These are phyloP conservation scores for Ustilaginoidea virens DNA, from an alignment of 2,329 filamentous ascomycete species.

Conservation along the genomic window DNA sequence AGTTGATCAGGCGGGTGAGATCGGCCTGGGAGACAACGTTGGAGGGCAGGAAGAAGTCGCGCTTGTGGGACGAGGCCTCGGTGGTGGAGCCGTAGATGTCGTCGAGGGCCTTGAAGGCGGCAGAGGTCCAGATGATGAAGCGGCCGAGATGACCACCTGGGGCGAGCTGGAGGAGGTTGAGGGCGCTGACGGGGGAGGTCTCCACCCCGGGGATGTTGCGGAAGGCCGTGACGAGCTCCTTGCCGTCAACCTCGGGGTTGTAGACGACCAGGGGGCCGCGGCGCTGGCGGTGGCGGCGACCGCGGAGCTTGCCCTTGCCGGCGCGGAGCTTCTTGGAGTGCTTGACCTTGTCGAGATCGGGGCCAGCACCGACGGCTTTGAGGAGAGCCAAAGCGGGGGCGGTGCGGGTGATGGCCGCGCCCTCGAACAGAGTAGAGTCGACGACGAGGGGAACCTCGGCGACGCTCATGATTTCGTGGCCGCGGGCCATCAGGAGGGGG, in stretches of 20 bases:
- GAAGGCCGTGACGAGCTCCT: slow-evolving; percentile 86
- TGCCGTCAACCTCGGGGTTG: slow-evolving; percentile 88
- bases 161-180: slow-evolving; percentile 98
- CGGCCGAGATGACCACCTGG: slow-evolving; percentile 97
- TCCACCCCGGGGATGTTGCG: slow-evolving; percentile 98
- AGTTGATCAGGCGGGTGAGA: slow-evolving; percentile 97
- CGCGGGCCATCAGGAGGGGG: slow-evolving; percentile 89
- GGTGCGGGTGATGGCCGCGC: slow-evolving; percentile 72
- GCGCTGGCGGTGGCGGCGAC: slow-evolving; percentile 92
- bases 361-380: slow-evolving; percentile 76
- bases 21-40: slow-evolving; percentile 91
- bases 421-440: slow-evolving; percentile 77
- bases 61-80: slow-evolving; percentile 82
- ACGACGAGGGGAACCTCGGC: slow-evolving; percentile 95
- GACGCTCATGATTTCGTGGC: slow-evolving; percentile 83
- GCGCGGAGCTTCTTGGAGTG: slow-evolving; percentile 92
- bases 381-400: slow-evolving; percentile 74
- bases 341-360: slow-evolving; percentile 91
- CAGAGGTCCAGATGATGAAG: slow-evolving; percentile 98
- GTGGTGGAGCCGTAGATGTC: slow-evolving; percentile 93
- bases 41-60: slow-evolving; percentile 93
- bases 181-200: slow-evolving; percentile 80
- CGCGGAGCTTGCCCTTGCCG: slow-evolving; percentile 97
- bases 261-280: slow-evolving; percentile 97
- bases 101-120: slow-evolving; percentile 92